A percentile compares a stretch with the other conserved stretches of the same genome.
These are phyloP conservation scores for Chaetomium fimeti DNA, from an alignment of 495 filamentous ascomycete species.

Conservation along the genomic window DNA sequence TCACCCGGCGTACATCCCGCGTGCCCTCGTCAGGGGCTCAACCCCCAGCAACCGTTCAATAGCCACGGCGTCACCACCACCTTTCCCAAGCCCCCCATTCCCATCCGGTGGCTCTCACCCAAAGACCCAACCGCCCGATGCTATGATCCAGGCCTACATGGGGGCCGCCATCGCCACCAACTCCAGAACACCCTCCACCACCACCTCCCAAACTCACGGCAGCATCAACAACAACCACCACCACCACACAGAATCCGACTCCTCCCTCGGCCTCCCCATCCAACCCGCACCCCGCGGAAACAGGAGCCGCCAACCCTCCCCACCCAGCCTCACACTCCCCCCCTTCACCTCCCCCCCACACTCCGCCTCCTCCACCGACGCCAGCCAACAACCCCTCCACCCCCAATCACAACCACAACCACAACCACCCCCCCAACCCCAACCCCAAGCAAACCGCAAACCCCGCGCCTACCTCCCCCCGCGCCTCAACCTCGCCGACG, in stretches of 20 bases:
- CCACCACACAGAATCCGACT: not conserved
- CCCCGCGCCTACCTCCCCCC: conserved; percentile 9
- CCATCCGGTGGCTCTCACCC: not conserved
- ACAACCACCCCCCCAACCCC: not conserved
- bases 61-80: conserved; percentile 9
- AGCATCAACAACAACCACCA: not conserved
- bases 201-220: not conserved
- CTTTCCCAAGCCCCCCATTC: conserved; percentile 10
- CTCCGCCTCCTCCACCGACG: conserved; percentile 8
- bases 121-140: conserved; percentile 13
- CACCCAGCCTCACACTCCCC: not conserved
- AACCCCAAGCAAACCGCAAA: not conserved
- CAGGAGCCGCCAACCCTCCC: not conserved
- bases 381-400: not conserved
- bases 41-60: conserved; percentile 18
- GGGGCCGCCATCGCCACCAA: not conserved
- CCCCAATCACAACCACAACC: conserved; percentile 1
- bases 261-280: conserved; percentile 1
- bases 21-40: conserved; percentile 35
- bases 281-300: not conserved
- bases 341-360: conserved; percentile 6
- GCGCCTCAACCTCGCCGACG: conserved; percentile 11
- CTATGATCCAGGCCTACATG: conserved; percentile 14
- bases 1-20: conserved; percentile 50
- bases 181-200: not conserved